phyloP scores from a whole-genome alignment of 768 basidiomycete species.

The Tephrocybe sp. region DNA sequence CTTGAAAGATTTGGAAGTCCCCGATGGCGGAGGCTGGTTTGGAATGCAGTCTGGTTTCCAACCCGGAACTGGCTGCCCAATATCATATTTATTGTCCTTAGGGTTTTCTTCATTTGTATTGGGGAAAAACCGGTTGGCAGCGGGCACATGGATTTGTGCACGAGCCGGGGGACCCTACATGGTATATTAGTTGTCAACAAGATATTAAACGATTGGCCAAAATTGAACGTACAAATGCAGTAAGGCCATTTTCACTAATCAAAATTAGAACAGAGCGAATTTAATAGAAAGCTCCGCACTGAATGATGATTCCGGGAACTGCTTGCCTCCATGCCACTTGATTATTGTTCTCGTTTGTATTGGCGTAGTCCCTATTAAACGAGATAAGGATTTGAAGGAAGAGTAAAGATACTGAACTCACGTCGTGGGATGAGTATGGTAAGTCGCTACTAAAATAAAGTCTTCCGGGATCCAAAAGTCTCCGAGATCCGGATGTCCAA shows the following conservation, averaged over 20 bases:
- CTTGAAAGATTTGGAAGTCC: not conserved
- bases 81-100: not conserved
- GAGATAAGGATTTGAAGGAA: not conserved
- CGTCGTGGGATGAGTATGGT: not conserved
- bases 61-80: not conserved
- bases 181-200: not conserved
- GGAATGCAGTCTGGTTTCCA: not conserved
- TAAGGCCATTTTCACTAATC: not conserved
- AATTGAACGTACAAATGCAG: not conserved
- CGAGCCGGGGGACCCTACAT: not conserved
- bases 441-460: not conserved
- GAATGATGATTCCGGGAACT: not conserved
- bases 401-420: not conserved
- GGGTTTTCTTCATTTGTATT: not conserved
- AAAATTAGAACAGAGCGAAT: not conserved
- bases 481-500: not conserved
- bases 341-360: not conserved
- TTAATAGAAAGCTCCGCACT: not conserved
- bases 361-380: not conserved
- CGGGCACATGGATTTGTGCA: not conserved
- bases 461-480: not conserved
- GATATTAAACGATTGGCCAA: not conserved
- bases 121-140: not conserved
- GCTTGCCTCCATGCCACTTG: not conserved
- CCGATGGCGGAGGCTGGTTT: not conserved